Conservation (phyloP, 208 protist genomes). For the Herpetomonas samuelpessoai region DNA sequence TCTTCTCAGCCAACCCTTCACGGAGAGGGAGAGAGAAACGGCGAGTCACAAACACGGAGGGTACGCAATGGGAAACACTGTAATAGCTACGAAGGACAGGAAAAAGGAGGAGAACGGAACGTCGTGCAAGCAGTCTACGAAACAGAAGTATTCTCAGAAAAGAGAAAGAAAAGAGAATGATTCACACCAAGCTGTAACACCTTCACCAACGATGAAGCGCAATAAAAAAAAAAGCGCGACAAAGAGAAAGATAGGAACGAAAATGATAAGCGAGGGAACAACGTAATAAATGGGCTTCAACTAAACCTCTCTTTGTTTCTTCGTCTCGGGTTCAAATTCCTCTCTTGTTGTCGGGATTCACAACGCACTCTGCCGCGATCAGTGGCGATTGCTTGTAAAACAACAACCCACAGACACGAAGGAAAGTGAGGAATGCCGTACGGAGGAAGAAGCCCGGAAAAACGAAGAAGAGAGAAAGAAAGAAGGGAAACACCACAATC, state of each 20-base stretch:
- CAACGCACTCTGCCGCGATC: too few relatives aligned
- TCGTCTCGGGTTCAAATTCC: too few relatives aligned
- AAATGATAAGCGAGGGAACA: too few relatives aligned
- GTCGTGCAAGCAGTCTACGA: too few relatives aligned
- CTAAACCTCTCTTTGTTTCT: conserved; percentile 1
- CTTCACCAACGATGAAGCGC: not conserved
- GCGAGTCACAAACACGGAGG: too few relatives aligned
- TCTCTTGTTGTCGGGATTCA: too few relatives aligned
- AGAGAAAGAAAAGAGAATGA: not conserved
- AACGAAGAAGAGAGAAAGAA: conserved; percentile 14
- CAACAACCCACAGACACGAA: too few relatives aligned
- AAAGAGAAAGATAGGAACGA: not conserved
- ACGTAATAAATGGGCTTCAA: not conserved
- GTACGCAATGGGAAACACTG: not conserved
- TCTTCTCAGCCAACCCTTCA: not conserved
- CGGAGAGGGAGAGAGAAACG: too few relatives aligned
- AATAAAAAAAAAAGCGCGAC: conserved; percentile 6
- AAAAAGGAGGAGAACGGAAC: too few relatives aligned
- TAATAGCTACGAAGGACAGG: conserved; percentile 5
- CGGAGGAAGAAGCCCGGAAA: conserved; percentile 10
- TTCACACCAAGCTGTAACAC: not conserved
- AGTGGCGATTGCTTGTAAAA: too few relatives aligned
- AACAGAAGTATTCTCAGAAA: conserved; percentile 9
- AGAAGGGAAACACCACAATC: too few relatives aligned
- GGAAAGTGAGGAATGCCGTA: not conserved